Evolutionary conservation across 176 grass and related monocot species (phyloP).

Genomic region (Eleusine coracana): DNA sequence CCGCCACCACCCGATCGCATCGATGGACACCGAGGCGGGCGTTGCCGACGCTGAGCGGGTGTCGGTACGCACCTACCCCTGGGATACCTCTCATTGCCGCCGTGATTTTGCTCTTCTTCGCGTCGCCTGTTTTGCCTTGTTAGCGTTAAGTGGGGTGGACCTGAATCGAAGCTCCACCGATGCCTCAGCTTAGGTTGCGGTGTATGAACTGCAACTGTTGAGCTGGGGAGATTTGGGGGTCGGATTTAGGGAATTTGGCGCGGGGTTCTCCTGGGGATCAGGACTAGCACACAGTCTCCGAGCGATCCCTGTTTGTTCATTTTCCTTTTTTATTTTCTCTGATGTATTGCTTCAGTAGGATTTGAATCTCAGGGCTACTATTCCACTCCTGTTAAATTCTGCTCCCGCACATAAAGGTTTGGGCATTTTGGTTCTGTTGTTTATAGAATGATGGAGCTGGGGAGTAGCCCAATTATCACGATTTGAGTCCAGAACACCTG

Average conservation of each 20-base stretch:
- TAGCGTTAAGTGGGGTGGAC: not conserved
- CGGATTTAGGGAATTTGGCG: not conserved
- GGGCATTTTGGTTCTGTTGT: not conserved
- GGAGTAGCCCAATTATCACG: not conserved
- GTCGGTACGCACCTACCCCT: not conserved
- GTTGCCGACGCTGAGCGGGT: not conserved
- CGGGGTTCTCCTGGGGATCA: not conserved
- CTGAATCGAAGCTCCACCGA: not conserved
- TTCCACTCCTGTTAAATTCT: not conserved
- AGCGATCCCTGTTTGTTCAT: not conserved
- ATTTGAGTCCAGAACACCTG: not conserved
- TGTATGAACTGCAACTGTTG: not conserved
- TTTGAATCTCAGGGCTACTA: not conserved
- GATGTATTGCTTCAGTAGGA: not conserved
- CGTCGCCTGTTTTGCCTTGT: not conserved
- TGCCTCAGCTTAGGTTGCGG: not conserved
- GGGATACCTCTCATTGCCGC: not conserved
- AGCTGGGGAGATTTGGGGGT: not conserved
- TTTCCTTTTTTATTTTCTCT: not conserved
- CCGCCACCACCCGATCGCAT: not conserved
- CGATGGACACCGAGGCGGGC: not conserved
- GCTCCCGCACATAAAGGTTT: not conserved
- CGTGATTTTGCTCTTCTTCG: not conserved
- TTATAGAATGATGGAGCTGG: not conserved
- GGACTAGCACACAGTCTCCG: not conserved